Percentiles rank a stretch among this genome's conserved stretches.
Evolutionary conservation across 495 filamentous ascomycete genomes (phyloP).

Genomic region (Lasiosphaeria ovina): DNA sequence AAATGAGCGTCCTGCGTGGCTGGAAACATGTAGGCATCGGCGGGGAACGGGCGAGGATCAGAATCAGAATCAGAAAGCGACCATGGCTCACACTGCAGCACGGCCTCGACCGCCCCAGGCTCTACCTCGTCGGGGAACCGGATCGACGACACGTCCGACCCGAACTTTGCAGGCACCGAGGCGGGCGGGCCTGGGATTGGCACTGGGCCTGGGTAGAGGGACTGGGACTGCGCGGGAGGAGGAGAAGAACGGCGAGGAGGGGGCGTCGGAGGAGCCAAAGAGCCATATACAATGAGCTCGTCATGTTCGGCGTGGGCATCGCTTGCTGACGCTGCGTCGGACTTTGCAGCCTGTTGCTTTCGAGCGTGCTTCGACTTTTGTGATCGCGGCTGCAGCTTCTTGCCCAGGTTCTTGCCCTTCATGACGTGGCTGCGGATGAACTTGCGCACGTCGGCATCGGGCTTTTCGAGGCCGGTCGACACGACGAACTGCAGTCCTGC

Average conservation of each 20-base stretch:
- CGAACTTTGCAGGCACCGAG: constrained; percentile 6
- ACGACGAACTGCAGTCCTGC: constrained; percentile 28
- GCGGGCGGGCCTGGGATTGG: not conserved
- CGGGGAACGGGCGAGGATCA: not conserved
- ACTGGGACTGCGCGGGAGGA: not conserved
- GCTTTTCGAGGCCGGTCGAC: constrained; percentile 29
- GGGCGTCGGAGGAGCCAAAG: no score
- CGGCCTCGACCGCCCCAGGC: not conserved
- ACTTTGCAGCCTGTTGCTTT: not conserved
- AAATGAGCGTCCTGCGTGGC: constrained; percentile 16
- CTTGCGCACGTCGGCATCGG: constrained; percentile 34
- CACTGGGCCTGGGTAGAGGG: not conserved
- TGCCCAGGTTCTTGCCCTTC: constrained; percentile 46
- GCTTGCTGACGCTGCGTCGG: not conserved
- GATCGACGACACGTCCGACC: constrained; percentile 2
- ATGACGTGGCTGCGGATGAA: constrained; percentile 50
- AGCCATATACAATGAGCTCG: no score
- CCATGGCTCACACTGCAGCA: constrained; percentile 6
- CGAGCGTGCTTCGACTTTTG: not conserved
- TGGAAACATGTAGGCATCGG: not conserved
- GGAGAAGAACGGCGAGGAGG: not conserved
- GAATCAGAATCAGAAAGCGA: not conserved
- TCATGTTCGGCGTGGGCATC: no score
- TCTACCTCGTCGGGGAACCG: constrained; percentile 7
- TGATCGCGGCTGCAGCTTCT: constrained; percentile 7